Evolutionary conservation across 441 rosid species (phyloP).

Genomic region (Corymbia calophylla): DNA sequence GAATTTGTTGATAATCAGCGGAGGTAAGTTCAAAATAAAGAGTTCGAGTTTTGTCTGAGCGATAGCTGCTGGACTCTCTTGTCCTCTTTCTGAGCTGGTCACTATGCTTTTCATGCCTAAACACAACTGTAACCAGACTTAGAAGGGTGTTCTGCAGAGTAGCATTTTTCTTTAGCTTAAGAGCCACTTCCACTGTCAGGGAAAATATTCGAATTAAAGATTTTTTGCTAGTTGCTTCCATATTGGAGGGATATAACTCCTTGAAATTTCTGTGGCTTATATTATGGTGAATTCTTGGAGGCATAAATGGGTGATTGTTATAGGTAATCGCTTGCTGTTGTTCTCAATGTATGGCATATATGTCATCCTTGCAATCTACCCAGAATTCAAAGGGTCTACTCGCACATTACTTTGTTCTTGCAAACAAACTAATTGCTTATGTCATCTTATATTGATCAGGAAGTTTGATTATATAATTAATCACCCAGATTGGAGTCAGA

Average conservation of each 20-base stretch:
- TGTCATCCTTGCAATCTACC: neutral
- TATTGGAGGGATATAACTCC: neutral
- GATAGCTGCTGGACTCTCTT: neutral
- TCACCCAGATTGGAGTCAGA: slow-evolving; percentile 53
- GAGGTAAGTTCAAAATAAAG: slow-evolving; percentile 28
- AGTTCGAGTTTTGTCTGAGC: neutral
- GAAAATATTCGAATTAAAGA: neutral
- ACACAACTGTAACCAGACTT: neutral
- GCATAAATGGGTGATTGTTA: neutral
- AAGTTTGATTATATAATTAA: slow-evolving; percentile 44
- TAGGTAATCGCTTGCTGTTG: neutral
- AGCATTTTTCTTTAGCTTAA: neutral
- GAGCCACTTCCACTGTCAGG: neutral
- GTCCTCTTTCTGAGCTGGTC: neutral
- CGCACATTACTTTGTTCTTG: neutral
- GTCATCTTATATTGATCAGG: slow-evolving; percentile 26
- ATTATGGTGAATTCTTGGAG: neutral
- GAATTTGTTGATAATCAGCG: slow-evolving; percentile 62
- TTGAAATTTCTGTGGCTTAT: neutral
- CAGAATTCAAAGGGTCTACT: neutral
- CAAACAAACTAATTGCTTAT: neutral
- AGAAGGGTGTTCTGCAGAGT: neutral
- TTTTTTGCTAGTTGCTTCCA: neutral
- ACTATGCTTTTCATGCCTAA: neutral
- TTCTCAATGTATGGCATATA: neutral